Conservation (phyloP, 345 rosid genomes). For the Pelargonium nanum region DNA sequence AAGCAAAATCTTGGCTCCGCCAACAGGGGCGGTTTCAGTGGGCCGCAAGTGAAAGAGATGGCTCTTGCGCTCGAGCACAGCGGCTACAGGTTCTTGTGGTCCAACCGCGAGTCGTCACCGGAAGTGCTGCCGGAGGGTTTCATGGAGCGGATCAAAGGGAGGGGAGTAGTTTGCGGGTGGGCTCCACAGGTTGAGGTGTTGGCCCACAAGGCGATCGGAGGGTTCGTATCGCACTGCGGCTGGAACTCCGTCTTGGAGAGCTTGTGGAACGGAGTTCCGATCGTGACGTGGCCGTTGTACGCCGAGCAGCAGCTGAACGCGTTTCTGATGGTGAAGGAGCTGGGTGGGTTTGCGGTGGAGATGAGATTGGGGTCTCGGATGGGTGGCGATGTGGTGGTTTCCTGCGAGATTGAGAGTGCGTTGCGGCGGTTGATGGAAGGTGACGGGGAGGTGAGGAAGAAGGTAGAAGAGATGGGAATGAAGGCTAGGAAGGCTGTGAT, state of each 20-base stretch:
- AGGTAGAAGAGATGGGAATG: constrained; percentile 18
- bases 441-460: constrained; percentile 15
- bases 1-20: too few species aligned
- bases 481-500: constrained; percentile 20
- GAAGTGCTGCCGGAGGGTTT: not conserved
- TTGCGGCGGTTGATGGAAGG: not conserved
- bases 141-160: not conserved
- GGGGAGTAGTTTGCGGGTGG: not conserved
- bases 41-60: constrained; percentile 30
- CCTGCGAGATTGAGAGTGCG: not conserved
- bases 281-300: not conserved
- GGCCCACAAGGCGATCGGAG: not conserved
- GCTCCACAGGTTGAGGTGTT: not conserved
- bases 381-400: not conserved
- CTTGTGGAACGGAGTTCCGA: not conserved
- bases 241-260: not conserved
- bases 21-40: constrained; percentile 22
- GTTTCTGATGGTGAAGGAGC: not conserved
- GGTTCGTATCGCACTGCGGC: not conserved
- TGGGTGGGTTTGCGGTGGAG: not conserved
- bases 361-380: not conserved
- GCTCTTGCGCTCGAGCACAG: constrained; percentile 31
- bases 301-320: not conserved
- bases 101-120: not conserved
- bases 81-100: constrained; percentile 35